phyloP scores from a whole-genome alignment of 768 basidiomycete genomes.

The Macrolepiota albuminosa region DNA sequence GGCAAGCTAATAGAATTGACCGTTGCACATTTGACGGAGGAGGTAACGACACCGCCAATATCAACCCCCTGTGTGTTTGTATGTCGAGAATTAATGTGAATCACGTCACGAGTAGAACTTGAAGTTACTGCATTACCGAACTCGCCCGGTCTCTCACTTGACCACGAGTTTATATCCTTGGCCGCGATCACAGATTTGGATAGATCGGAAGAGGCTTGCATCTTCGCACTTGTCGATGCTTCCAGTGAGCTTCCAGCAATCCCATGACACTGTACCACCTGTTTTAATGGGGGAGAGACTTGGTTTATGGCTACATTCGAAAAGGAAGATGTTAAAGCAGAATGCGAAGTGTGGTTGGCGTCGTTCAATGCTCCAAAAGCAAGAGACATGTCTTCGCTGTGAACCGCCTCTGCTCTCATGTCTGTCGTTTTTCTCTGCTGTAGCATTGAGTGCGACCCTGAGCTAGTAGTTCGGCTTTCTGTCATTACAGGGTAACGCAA shows the following conservation, averaged over 20 bases:
- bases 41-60: background rate
- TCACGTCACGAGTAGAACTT: background rate
- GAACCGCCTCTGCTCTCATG: background rate
- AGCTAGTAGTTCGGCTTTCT: background rate
- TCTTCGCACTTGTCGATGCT: background rate
- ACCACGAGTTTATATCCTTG: background rate
- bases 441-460: background rate
- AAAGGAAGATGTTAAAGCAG: background rate
- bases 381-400: background rate
- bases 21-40: background rate
- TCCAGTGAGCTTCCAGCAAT: background rate
- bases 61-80: background rate
- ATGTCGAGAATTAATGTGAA: background rate
- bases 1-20: background rate
- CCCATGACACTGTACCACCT: background rate
- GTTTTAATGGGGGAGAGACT: background rate
- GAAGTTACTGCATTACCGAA: background rate
- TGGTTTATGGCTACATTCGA: background rate
- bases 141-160: background rate
- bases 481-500: background rate
- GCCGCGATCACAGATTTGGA: background rate
- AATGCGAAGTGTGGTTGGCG: background rate
- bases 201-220: background rate
- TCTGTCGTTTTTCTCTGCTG: slow-evolving; percentile 1
- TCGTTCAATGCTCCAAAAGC: background rate